Conservation (phyloP, 805 yeast species). For the Kregervanrija delftensis region DNA sequence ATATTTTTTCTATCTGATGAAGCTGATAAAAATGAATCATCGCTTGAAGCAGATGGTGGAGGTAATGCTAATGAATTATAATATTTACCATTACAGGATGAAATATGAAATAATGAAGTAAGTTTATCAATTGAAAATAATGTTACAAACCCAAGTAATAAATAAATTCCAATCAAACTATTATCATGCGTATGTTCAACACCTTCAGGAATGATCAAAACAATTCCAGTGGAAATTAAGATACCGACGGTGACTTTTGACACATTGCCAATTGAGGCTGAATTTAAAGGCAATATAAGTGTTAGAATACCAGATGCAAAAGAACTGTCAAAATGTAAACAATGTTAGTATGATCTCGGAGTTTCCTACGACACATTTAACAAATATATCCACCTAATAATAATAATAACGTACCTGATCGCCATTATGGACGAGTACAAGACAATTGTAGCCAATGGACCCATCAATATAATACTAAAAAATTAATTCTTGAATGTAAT, state of each 20-base stretch:
- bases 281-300: slow-evolving; percentile 16
- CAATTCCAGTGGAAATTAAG: slow-evolving; percentile 51
- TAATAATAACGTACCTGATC: neutral
- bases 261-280: slow-evolving; percentile 28
- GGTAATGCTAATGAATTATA: too few species aligned
- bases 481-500: neutral
- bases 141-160: slow-evolving; percentile 46
- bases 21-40: too few species aligned
- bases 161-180: slow-evolving; percentile 37
- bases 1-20: too few species aligned
- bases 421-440: slow-evolving; percentile 19
- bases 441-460: slow-evolving; percentile 12
- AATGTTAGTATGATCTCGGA: neutral
- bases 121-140: slow-evolving; percentile 44
- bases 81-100: too few species aligned
- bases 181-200: slow-evolving; percentile 15
- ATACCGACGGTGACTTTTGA: slow-evolving; percentile 55
- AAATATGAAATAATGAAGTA: slow-evolving; percentile 3
- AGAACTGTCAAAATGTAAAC: slow-evolving; percentile 13
- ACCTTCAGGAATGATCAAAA: slow-evolving; percentile 63
- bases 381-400: too few species aligned
- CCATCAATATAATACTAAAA: slow-evolving; percentile 5
- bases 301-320: slow-evolving; percentile 26
- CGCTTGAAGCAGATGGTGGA: too few species aligned
- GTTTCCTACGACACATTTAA: slow-evolving; percentile 9